phyloP scores from a whole-genome alignment of 345 rosid genomes.

The Eucalyptus microcorys region DNA sequence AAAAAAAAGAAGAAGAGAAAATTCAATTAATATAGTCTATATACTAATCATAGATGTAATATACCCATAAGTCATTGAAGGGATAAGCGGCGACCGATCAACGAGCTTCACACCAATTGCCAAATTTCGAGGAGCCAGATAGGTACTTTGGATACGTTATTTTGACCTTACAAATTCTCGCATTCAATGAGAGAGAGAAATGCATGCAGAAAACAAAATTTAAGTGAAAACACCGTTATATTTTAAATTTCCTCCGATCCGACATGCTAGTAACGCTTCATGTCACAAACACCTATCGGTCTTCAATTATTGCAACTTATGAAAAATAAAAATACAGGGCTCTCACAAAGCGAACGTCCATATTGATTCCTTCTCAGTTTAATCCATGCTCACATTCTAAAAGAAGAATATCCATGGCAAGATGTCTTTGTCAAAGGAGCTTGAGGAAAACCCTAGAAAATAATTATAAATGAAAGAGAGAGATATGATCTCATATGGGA shows the following conservation, averaged over 20 bases:
- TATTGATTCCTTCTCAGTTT: not conserved
- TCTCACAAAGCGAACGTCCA: not conserved
- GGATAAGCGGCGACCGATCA: fast-evolving
- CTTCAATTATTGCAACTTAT: not conserved
- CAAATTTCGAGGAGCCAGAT: not conserved
- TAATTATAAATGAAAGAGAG: not conserved
- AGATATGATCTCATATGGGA: not conserved
- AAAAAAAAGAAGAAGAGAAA: not conserved
- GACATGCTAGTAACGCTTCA: not conserved
- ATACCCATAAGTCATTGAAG: not conserved
- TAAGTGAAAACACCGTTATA: not conserved
- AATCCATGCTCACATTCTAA: not conserved
- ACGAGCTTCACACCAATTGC: not conserved
- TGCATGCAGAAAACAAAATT: fast-evolving
- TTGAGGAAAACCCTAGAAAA: not conserved
- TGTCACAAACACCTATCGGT: fast-evolving
- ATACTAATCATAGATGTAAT: too few species aligned
- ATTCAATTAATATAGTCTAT: not conserved
- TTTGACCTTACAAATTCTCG: not conserved
- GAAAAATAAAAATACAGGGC: not conserved
- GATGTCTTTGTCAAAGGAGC: not conserved
- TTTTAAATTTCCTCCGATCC: not conserved
- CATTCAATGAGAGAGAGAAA: not conserved
- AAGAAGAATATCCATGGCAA: not conserved
- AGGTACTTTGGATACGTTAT: not conserved